These are phyloP conservation scores for Ophiostoma sp. DNA, from an alignment of 2,329 filamentous ascomycete genomes.

Conservation along the genomic window DNA sequence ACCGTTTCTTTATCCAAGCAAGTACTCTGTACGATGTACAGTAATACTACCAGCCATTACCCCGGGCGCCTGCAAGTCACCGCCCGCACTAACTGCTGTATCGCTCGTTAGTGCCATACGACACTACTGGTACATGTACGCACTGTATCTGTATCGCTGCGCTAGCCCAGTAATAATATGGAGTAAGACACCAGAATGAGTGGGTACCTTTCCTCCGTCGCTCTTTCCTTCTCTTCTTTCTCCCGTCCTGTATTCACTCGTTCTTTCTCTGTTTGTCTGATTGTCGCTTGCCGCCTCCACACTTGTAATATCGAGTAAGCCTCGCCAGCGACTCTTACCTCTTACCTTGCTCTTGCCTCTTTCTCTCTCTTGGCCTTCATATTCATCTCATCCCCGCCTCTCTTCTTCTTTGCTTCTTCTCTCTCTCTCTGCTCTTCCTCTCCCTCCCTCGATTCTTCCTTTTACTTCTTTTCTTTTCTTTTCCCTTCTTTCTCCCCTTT, in stretches of 20 bases:
- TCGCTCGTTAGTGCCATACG: conserved; percentile 2
- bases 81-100: background rate
- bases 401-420: background rate
- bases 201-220: background rate
- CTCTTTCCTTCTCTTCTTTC: conserved; percentile 9
- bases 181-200: background rate
- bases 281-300: background rate
- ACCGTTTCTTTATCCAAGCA: background rate
- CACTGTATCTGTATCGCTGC: conserved; percentile 4
- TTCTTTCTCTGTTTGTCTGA: conserved; percentile 21
- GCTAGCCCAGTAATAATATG: background rate
- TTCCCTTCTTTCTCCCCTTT: background rate
- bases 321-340: background rate
- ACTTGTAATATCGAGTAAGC: conserved; percentile 5
- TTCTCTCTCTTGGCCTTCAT: background rate
- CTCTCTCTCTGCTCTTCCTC: background rate
- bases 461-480: background rate
- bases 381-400: background rate
- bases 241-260: background rate
- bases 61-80: conserved; percentile 11
- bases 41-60: background rate
- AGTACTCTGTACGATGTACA: too few relatives aligned
- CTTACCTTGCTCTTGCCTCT: conserved; percentile 1
- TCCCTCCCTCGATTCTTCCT: background rate
- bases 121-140: conserved; percentile 7